Evolutionary conservation across 805 yeast genomes (phyloP).

Genomic region (Candida cerambycidarum): DNA sequence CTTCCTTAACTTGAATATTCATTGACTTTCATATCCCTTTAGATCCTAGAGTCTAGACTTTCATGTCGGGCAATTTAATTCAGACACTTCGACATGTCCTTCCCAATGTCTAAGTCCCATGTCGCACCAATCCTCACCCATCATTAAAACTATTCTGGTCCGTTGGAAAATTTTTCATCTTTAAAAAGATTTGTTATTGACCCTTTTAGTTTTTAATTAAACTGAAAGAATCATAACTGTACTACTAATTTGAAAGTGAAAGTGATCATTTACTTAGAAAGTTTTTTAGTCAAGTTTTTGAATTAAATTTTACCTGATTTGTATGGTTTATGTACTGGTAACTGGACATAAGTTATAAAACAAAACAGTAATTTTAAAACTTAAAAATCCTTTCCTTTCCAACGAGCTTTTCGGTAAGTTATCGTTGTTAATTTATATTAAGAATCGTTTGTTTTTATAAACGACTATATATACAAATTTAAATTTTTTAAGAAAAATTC

Average conservation of each 20-base stretch:
- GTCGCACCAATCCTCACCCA: background rate
- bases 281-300: slow-evolving; percentile 1
- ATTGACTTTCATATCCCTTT: no score
- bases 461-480: background rate
- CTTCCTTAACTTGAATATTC: no score
- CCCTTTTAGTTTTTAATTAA: slow-evolving; percentile 17
- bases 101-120: background rate
- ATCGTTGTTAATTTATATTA: slow-evolving; percentile 21
- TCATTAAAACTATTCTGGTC: background rate
- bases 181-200: slow-evolving; percentile 7
- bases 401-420: slow-evolving; percentile 44
- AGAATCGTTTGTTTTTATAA: background rate
- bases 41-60: background rate
- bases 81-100: background rate
- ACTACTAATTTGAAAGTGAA: slow-evolving; percentile 1
- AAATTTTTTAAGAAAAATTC: no score
- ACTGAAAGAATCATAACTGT: slow-evolving; percentile 12
- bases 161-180: slow-evolving; percentile 6
- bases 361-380: background rate
- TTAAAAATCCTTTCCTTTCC: slow-evolving; percentile 2
- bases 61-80: background rate
- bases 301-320: background rate
- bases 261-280: slow-evolving; percentile 1
- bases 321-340: background rate
- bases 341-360: background rate